Conservation (phyloP, 148 eudicot species). For the Rhododendron kiyosumense region DNA sequence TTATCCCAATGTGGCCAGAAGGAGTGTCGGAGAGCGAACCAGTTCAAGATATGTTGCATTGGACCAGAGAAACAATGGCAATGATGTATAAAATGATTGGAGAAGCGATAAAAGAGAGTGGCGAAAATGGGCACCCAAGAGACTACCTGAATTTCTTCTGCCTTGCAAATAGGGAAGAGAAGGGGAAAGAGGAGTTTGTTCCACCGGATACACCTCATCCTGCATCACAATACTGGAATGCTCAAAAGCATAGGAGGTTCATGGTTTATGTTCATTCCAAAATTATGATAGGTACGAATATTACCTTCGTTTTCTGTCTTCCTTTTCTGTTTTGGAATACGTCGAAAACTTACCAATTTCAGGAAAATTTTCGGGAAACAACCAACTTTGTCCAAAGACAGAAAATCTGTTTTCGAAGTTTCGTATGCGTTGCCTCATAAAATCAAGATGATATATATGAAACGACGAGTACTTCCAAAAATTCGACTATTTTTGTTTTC, state of each 20-base stretch:
- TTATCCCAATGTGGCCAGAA: slow-evolving; percentile 99
- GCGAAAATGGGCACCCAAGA: slow-evolving; percentile 52
- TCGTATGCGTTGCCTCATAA: neutral
- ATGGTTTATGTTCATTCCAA: slow-evolving; percentile 97
- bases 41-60: slow-evolving; percentile 79
- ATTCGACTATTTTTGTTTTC: neutral
- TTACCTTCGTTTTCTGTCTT: neutral
- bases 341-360: neutral
- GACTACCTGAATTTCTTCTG: slow-evolving; percentile 91
- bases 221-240: slow-evolving; percentile 58
- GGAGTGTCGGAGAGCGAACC: slow-evolving; percentile 76
- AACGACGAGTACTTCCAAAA: neutral
- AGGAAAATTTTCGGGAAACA: neutral
- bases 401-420: neutral
- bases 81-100: slow-evolving; percentile 86
- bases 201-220: slow-evolving; percentile 75
- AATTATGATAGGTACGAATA: slow-evolving; percentile 78
- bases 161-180: slow-evolving; percentile 78
- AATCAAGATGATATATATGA: neutral
- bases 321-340: neutral
- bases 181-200: slow-evolving; percentile 53
- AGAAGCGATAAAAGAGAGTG: slow-evolving; percentile 60
- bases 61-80: slow-evolving; percentile 77
- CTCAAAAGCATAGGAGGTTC: slow-evolving; percentile 79
- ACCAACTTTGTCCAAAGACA: neutral